phyloP scores from a whole-genome alignment of 768 basidiomycete genomes.

The Mycena olivaceomarginata region DNA sequence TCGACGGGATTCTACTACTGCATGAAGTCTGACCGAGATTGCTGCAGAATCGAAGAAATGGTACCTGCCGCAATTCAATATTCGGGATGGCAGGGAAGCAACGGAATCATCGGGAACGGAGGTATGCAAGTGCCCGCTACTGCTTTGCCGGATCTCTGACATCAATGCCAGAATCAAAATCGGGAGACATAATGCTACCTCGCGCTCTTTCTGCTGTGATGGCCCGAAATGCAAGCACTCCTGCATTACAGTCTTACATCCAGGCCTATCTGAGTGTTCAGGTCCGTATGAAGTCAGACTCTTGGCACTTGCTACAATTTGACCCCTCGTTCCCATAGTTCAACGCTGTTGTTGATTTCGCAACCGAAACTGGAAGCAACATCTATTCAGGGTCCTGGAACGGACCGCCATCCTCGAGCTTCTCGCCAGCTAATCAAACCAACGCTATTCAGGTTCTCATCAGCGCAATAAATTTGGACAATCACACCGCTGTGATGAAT shows the following conservation, averaged over 20 bases:
- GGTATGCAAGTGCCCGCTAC: background rate
- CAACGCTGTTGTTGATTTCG: constrained; percentile 38
- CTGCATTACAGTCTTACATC: background rate
- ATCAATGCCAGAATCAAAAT: background rate
- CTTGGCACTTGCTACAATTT: too few species aligned
- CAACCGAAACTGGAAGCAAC: constrained; percentile 26
- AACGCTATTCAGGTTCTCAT: constrained; percentile 2
- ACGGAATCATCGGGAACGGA: constrained; percentile 10
- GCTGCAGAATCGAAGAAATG: background rate
- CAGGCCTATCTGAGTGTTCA: constrained; percentile 2
- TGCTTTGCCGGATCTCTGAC: background rate
- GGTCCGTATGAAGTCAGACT: too few species aligned
- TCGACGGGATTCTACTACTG: background rate
- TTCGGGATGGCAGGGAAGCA: constrained; percentile 19
- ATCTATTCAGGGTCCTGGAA: constrained; percentile 32
- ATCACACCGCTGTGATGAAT: background rate
- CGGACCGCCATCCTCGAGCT: background rate
- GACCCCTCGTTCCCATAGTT: constrained; percentile 9
- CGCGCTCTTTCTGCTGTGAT: background rate
- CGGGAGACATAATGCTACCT: background rate
- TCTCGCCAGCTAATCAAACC: background rate
- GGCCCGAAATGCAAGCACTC: background rate
- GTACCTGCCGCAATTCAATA: constrained; percentile 1
- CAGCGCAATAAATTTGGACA: background rate
- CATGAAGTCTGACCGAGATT: background rate